Evolutionary conservation across 1,139 yeast species (phyloP).

Genomic region (Candida labiduridarum): DNA sequence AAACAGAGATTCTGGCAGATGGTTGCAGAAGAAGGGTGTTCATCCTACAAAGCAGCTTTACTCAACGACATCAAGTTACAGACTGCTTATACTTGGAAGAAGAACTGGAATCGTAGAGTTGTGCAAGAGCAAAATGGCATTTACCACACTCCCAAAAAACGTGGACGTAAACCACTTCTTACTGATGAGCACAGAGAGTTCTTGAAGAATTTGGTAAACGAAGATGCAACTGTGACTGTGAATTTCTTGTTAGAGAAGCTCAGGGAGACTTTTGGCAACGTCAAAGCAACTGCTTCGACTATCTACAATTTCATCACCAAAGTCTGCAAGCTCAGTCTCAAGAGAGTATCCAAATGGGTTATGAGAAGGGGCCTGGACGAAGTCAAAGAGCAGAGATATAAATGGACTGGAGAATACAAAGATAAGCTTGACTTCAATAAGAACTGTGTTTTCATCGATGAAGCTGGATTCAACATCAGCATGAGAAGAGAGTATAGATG

Average conservation of each 20-base stretch:
- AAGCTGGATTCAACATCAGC: no score
- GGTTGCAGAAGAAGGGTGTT: constrained; percentile 4
- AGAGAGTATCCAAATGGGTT: no score
- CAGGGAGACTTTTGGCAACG: background rate
- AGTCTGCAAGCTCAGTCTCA: no score
- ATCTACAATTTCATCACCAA: no score
- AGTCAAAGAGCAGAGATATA: constrained; percentile 1
- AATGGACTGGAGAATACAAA: constrained; percentile 1
- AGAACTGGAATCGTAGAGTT: constrained; percentile 1
- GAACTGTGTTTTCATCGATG: no score
- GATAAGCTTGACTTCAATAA: no score
- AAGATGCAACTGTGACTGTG: background rate
- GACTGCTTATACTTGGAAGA: constrained; percentile 7
- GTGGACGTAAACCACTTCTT: no score
- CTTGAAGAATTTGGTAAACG: background rate
- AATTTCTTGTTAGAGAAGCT: background rate
- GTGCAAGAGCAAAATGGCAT: no score
- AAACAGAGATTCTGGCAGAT: constrained; percentile 1
- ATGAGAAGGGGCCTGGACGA: background rate
- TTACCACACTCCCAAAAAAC: no score
- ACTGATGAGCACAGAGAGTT: no score
- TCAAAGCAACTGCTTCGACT: no score
- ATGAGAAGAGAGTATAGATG: no score
- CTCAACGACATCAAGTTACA: background rate
- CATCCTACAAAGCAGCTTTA: constrained; percentile 4